Percentiles rank a stretch among this genome's conserved stretches.
Evolutionary conservation across 805 yeast species (phyloP).

Genomic region (Candida corydali): DNA sequence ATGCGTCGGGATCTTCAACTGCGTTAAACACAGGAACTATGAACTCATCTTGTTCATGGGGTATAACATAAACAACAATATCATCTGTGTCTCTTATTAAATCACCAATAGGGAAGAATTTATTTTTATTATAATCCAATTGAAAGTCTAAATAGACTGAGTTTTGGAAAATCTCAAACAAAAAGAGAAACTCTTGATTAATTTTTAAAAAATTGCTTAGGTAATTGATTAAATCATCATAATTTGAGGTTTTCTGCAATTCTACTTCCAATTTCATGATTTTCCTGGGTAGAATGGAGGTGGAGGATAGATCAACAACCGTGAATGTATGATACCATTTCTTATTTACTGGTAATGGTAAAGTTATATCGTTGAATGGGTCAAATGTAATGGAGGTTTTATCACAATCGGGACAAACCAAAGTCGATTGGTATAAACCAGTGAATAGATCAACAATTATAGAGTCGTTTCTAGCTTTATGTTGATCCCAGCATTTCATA

Average conservation of each 20-base stretch:
- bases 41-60: conserved; percentile 41
- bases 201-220: conserved; percentile 46
- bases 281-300: conserved; percentile 6
- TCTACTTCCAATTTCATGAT: conserved; percentile 61
- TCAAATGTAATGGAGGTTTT: conserved; percentile 86
- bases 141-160: conserved; percentile 71
- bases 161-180: conserved; percentile 51
- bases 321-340: conserved; percentile 66
- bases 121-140: conserved; percentile 46
- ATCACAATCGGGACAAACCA: conserved; percentile 80
- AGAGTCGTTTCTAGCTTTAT: conserved; percentile 78
- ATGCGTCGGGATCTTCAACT: conserved; percentile 32
- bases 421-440: conserved; percentile 85
- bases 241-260: conserved; percentile 59
- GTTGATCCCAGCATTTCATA: conserved; percentile 72
- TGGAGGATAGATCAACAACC: conserved; percentile 48
- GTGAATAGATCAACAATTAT: conserved; percentile 81
- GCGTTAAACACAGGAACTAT: conserved; percentile 58
- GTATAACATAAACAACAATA: conserved; percentile 56
- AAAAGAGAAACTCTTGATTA: conserved; percentile 20
- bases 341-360: conserved; percentile 78
- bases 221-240: conserved; percentile 57
- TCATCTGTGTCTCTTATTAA: conserved; percentile 60
- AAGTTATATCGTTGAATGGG: conserved; percentile 85
- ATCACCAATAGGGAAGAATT: conserved; percentile 63